These are phyloP conservation scores for Sicyos baderoa DNA, from an alignment of 306 rosid genomes.

Conservation along the genomic window DNA sequence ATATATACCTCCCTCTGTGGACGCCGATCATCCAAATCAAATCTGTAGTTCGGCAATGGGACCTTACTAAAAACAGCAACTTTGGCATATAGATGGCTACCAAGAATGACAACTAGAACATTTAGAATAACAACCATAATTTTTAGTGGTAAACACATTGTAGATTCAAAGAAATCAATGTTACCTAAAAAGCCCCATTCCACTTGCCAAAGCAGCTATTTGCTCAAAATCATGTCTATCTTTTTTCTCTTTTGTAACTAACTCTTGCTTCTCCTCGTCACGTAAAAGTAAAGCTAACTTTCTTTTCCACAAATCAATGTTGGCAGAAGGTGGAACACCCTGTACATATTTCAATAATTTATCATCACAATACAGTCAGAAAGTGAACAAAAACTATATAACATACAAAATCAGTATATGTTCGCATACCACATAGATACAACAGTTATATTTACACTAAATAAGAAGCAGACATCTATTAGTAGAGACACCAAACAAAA, in stretches of 20 bases:
- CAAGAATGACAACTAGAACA: conserved; percentile 28
- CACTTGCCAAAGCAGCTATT: conserved; percentile 57
- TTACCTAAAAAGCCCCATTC: conserved; percentile 82
- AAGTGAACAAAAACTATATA: neutral
- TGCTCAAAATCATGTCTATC: conserved; percentile 73
- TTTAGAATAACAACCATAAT: conserved; percentile 11
- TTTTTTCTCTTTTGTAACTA: conserved; percentile 71
- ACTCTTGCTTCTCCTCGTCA: conserved; percentile 63
- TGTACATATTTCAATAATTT: conserved; percentile 3
- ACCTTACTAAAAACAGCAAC: conserved; percentile 77
- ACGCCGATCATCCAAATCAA: conserved; percentile 77
- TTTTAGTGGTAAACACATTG: neutral
- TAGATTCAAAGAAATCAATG: conserved; percentile 6
- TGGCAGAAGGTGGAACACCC: conserved; percentile 37
- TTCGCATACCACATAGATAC: neutral
- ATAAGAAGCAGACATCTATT: neutral
- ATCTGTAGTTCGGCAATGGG: conserved; percentile 91
- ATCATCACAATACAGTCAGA: conserved; percentile 21
- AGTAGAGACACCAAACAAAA: neutral
- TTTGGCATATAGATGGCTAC: conserved; percentile 80
- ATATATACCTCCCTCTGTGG: conserved; percentile 82
- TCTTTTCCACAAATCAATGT: conserved; percentile 49
- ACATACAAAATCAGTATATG: neutral
- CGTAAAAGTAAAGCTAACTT: conserved; percentile 44
- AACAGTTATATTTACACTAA: neutral